phyloP scores from a whole-genome alignment of 192 early-diverging fungal genomes.

The Coemansia sp. region DNA sequence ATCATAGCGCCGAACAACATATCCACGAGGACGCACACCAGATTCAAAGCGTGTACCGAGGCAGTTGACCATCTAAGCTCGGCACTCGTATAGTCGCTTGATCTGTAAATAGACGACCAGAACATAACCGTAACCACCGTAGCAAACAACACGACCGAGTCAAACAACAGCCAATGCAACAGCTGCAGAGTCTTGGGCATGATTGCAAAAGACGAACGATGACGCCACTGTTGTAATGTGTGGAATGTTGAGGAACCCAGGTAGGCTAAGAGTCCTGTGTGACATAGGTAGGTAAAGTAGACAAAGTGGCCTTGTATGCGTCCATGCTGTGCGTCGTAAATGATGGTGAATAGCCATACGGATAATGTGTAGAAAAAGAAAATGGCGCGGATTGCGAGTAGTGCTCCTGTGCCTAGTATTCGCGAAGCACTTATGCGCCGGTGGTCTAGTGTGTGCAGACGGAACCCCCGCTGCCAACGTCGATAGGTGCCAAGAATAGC shows the following conservation, averaged over 20 bases:
- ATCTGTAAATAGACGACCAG: slow-evolving; percentile 37
- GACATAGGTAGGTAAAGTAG: slow-evolving; percentile 46
- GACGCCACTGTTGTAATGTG: slow-evolving; percentile 16
- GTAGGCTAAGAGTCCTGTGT: slow-evolving; percentile 43
- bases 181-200: slow-evolving; percentile 38
- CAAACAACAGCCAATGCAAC: slow-evolving; percentile 50
- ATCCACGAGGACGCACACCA: slow-evolving; percentile 24
- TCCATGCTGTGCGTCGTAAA: slow-evolving; percentile 20
- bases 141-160: slow-evolving; percentile 33
- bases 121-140: slow-evolving; percentile 32
- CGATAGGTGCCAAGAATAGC: neutral
- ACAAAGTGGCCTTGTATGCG: slow-evolving; percentile 29
- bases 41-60: slow-evolving; percentile 42
- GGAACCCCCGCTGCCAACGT: slow-evolving; percentile 15
- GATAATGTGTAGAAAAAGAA: slow-evolving; percentile 33
- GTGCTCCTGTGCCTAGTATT: slow-evolving; percentile 8
- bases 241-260: slow-evolving; percentile 22
- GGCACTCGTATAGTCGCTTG: neutral
- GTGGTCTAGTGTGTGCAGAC: slow-evolving; percentile 30
- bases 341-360: slow-evolving; percentile 32
- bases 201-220: slow-evolving; percentile 9
- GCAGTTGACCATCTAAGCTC: slow-evolving; percentile 25
- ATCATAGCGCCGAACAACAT: slow-evolving; percentile 26
- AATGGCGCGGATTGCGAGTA: slow-evolving; percentile 12
- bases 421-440: slow-evolving; percentile 28